Conservation (phyloP, 2,329 filamentous ascomycete genomes). For the Lasiodiplodia gonubiensis region DNA sequence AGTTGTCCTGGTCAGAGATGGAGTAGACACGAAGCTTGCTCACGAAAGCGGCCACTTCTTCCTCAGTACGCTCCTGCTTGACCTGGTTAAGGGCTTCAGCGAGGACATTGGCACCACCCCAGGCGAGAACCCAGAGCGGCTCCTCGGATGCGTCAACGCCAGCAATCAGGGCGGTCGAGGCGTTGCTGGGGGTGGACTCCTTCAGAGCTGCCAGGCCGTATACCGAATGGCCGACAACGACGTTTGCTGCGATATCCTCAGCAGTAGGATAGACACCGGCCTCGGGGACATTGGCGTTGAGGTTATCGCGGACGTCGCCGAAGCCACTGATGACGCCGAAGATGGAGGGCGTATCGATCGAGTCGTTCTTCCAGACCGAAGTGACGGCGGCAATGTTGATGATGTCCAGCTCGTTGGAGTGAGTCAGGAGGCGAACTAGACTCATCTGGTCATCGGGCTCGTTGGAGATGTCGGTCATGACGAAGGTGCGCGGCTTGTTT, state of each 20-base stretch:
- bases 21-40: slow-evolving; percentile 58
- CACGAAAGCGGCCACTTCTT: slow-evolving; percentile 46
- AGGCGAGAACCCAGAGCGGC: slow-evolving; percentile 57
- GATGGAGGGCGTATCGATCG: slow-evolving; percentile 32
- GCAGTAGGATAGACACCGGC: slow-evolving; percentile 35
- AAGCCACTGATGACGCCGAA: slow-evolving; percentile 38
- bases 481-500: slow-evolving; percentile 30
- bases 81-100: slow-evolving; percentile 56
- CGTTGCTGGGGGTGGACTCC: slow-evolving; percentile 32
- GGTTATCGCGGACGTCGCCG: slow-evolving; percentile 46
- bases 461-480: slow-evolving; percentile 34
- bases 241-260: slow-evolving; percentile 29
- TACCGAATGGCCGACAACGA: slow-evolving; percentile 44
- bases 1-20: slow-evolving; percentile 61
- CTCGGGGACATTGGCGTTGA: slow-evolving; percentile 47
- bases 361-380: slow-evolving; percentile 32
- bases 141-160: slow-evolving; percentile 39
- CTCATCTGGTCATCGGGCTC: slow-evolving; percentile 35
- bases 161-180: slow-evolving; percentile 34
- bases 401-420: slow-evolving; percentile 35
- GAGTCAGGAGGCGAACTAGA: slow-evolving; percentile 33
- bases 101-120: slow-evolving; percentile 60
- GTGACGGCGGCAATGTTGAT: slow-evolving; percentile 33
- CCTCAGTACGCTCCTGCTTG: slow-evolving; percentile 34
- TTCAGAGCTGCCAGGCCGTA: slow-evolving; percentile 46